Conservation (phyloP, 345 rosid genomes). For the Eucalyptus brandiana region DNA sequence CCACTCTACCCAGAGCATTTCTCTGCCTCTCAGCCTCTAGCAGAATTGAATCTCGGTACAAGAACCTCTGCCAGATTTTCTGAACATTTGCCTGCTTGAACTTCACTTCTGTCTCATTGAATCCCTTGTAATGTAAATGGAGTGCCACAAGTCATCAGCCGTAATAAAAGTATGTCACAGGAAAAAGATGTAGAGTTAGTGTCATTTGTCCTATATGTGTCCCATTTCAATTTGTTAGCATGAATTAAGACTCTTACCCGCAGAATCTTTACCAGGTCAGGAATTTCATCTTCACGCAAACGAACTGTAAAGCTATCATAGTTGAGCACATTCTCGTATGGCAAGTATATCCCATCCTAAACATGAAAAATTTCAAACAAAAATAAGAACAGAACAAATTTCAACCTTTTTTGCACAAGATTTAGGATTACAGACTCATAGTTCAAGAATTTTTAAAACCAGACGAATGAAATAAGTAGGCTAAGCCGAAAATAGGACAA, state of each 20-base stretch:
- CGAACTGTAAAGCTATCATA: constrained; percentile 94
- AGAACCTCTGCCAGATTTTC: constrained; percentile 84
- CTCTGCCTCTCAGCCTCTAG: constrained; percentile 88
- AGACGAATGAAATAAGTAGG: background rate
- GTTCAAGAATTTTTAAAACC: background rate
- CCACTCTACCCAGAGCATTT: constrained; percentile 19
- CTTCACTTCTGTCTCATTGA: constrained; percentile 63
- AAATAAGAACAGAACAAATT: background rate
- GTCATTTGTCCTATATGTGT: background rate
- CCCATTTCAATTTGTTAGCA: background rate
- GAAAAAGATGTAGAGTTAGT: background rate
- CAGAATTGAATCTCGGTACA: constrained; percentile 67
- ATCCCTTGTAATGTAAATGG: constrained; percentile 25
- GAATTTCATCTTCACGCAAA: constrained; percentile 73
- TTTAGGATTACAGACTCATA: background rate
- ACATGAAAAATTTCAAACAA: constrained; percentile 6
- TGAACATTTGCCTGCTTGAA: constrained; percentile 56
- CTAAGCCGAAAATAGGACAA: background rate
- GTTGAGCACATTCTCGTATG: constrained; percentile 88
- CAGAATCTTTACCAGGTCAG: constrained; percentile 73
- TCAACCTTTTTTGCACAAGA: background rate
- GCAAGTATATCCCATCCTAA: constrained; percentile 92
- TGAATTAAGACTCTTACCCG: constrained; percentile 33
- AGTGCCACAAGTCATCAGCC: background rate
- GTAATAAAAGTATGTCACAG: background rate